Evolutionary conservation across 768 basidiomycete species (phyloP).

Genomic region (Pulveroboletus sp.): DNA sequence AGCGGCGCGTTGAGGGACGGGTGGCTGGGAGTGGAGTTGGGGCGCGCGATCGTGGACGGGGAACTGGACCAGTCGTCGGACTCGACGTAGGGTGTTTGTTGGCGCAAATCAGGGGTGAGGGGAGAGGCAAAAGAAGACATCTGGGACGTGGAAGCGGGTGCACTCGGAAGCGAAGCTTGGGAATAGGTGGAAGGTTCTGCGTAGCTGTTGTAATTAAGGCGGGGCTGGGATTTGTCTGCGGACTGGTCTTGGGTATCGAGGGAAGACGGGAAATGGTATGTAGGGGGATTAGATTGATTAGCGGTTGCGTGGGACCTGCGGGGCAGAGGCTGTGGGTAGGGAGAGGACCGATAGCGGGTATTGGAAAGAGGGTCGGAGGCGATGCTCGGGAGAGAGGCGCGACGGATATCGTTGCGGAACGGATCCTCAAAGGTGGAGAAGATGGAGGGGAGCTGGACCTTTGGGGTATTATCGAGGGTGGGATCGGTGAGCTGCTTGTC

Average conservation of each 20-base stretch:
- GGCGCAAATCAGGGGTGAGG: constrained; percentile 44
- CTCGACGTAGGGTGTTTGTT: constrained; percentile 39
- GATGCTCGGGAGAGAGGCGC: constrained; percentile 61
- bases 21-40: constrained; percentile 63
- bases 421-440: constrained; percentile 65
- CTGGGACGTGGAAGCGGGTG: constrained; percentile 48
- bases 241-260: constrained; percentile 36
- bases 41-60: constrained; percentile 57
- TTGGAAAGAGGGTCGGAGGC: constrained; percentile 40
- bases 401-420: constrained; percentile 49
- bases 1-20: constrained; percentile 43
- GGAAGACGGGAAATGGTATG: constrained; percentile 52
- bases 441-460: constrained; percentile 71
- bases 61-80: constrained; percentile 53
- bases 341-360: constrained; percentile 48
- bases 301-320: constrained; percentile 47
- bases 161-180: constrained; percentile 46
- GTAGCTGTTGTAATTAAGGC: constrained; percentile 38
- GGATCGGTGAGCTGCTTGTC: constrained; percentile 40
- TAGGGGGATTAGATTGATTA: constrained; percentile 37
- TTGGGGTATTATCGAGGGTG: constrained; percentile 38
- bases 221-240: constrained; percentile 36
- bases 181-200: constrained; percentile 44
- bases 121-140: constrained; percentile 48
- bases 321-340: constrained; percentile 47